Percentiles rank a stretch among this genome's conserved stretches.
These are phyloP conservation scores for Trichoderma arundinaceum DNA, from an alignment of 2,329 filamentous ascomycete species.

Conservation along the genomic window DNA sequence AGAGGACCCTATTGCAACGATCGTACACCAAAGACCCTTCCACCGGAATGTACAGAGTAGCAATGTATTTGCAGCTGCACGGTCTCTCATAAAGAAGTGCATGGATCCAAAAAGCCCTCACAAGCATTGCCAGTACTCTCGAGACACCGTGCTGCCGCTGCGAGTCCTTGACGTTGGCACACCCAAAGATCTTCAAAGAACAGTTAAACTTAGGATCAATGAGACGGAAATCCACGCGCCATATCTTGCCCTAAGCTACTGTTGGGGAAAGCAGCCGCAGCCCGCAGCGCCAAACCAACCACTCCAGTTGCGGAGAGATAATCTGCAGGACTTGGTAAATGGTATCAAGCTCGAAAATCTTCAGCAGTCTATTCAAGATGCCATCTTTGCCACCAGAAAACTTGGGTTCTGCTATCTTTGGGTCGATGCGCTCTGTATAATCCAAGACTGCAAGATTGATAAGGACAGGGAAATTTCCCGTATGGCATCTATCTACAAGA, in stretches of 20 bases:
- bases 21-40: slow-evolving; percentile 1
- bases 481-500: slow-evolving; percentile 18
- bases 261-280: background rate
- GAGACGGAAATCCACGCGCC: background rate
- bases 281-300: background rate
- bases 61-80: background rate
- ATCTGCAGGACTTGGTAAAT: background rate
- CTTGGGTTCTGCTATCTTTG: slow-evolving; percentile 18
- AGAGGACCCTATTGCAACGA: background rate
- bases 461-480: background rate
- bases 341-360: background rate
- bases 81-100: background rate
- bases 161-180: slow-evolving; percentile 17
- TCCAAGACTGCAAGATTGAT: background rate
- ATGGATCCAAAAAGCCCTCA: slow-evolving; percentile 4
- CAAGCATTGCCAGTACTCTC: slow-evolving; percentile 13
- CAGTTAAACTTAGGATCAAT: background rate
- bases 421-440: slow-evolving; percentile 16
- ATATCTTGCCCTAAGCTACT: slow-evolving; percentile 14
- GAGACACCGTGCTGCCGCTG: slow-evolving; percentile 5
- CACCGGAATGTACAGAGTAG: background rate
- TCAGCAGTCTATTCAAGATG: slow-evolving; percentile 13
- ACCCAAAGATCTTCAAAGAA: background rate
- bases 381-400: background rate
- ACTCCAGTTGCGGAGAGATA: background rate